These are phyloP conservation scores for Botrytis elliptica DNA, from an alignment of 2,329 filamentous ascomycete genomes.

Conservation along the genomic window DNA sequence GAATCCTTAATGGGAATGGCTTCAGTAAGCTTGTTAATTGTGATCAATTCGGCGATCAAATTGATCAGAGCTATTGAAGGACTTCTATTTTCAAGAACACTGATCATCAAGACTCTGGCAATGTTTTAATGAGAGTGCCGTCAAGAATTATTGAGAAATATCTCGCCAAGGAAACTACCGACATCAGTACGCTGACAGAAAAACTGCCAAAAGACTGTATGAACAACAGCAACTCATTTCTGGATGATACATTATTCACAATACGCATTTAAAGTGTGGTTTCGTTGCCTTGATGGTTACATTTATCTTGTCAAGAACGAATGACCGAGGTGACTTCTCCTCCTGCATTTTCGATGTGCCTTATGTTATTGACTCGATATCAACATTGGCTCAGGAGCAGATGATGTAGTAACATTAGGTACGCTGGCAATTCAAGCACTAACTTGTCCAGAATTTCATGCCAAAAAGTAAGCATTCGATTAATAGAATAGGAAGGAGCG, in stretches of 20 bases:
- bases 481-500: not conserved
- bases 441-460: not conserved
- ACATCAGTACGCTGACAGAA: not conserved
- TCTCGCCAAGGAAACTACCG: too few species aligned
- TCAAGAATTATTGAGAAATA: too few species aligned
- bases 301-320: not conserved
- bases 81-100: not conserved
- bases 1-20: not conserved
- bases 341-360: not conserved
- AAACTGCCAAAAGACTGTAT: too few species aligned
- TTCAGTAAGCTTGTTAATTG: not conserved
- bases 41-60: not conserved
- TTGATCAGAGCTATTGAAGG: not conserved
- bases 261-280: too few species aligned
- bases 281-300: not conserved
- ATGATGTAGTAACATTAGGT: not conserved
- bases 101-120: not conserved
- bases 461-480: not conserved
- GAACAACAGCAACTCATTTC: too few species aligned
- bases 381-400: not conserved
- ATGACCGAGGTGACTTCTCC: not conserved
- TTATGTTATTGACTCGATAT: not conserved
- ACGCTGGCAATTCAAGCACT: not conserved
- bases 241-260: too few species aligned
- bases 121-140: not conserved